Evolutionary conservation across 352 stramenopile species (phyloP).

Genomic region (Phytophthora niederhauseri): DNA sequence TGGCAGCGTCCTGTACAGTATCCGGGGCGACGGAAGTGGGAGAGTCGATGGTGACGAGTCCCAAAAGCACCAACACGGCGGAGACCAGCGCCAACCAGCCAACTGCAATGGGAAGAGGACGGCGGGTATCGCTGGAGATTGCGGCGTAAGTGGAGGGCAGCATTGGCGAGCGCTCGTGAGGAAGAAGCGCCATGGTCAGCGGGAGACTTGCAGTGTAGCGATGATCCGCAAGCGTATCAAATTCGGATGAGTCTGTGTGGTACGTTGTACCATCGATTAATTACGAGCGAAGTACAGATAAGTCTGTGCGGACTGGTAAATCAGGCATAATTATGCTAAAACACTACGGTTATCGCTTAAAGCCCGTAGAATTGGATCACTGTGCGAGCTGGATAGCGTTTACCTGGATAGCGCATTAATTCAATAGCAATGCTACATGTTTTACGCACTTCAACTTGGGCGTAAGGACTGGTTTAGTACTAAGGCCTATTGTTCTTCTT

Average conservation of each 20-base stretch:
- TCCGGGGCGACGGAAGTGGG: not conserved
- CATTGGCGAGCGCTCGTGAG: slow-evolving; percentile 35
- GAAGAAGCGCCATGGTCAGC: slow-evolving; percentile 7
- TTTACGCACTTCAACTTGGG: too few species aligned
- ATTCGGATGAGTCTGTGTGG: not conserved
- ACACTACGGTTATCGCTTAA: too few species aligned
- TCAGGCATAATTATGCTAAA: too few species aligned
- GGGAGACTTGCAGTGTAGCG: slow-evolving; percentile 1
- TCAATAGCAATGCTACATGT: too few species aligned
- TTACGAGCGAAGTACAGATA: too few species aligned
- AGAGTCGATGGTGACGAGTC: slow-evolving; percentile 6
- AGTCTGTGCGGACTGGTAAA: too few species aligned
- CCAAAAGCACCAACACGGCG: slow-evolving; percentile 17
- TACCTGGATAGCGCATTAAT: too few species aligned
- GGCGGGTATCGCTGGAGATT: not conserved
- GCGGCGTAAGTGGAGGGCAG: slow-evolving; percentile 20
- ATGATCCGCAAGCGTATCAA: slow-evolving; percentile 19
- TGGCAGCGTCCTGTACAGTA: not conserved
- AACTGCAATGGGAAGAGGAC: slow-evolving; percentile 31
- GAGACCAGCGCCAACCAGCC: slow-evolving; percentile 31
- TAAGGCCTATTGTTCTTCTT: not conserved
- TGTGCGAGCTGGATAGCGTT: too few species aligned
- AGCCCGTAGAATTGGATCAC: too few species aligned
- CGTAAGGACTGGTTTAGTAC: not conserved
- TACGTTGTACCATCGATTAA: not conserved